A percentile compares a stretch with the other conserved stretches of the same genome.
Conservation (phyloP, 371 early-diverging fungal genomes). For the Chytridium lagenaria region DNA sequence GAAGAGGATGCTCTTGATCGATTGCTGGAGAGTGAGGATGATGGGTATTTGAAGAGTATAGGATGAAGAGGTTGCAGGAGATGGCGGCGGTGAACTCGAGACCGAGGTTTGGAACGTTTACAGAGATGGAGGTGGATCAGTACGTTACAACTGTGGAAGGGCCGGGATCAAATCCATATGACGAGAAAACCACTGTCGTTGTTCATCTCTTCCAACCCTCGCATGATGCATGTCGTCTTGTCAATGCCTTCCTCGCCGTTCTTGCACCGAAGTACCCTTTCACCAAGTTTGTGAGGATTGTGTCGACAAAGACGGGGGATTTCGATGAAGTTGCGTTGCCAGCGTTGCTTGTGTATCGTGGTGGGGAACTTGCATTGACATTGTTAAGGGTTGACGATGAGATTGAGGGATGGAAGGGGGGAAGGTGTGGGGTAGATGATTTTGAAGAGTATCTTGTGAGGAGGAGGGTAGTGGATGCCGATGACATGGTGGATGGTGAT, state of each 20-base stretch:
- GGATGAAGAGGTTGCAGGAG: constrained; percentile 45
- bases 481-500: constrained; percentile 24
- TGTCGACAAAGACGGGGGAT: constrained; percentile 54
- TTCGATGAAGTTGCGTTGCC: constrained; percentile 59
- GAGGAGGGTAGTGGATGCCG: constrained; percentile 35
- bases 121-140: constrained; percentile 43
- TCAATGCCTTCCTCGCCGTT: constrained; percentile 50
- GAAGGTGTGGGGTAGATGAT: constrained; percentile 45
- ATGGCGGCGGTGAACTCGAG: constrained; percentile 18
- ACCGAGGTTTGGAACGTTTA: constrained; percentile 41
- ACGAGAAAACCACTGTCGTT: constrained; percentile 44
- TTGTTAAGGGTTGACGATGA: constrained; percentile 53
- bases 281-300: constrained; percentile 59
- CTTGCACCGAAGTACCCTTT: constrained; percentile 50
- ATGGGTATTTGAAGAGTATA: constrained; percentile 41
- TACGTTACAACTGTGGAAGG: constrained; percentile 47
- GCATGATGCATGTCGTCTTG: constrained; percentile 50
- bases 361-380: constrained; percentile 41
- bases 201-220: constrained; percentile 53
- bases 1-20: constrained; percentile 32
- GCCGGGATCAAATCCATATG: constrained; percentile 35
- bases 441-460: constrained; percentile 47
- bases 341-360: constrained; percentile 51
- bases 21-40: constrained; percentile 43
- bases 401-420: constrained; percentile 43